Base-by-base conservation (phyloP, 2,329 filamentous ascomycete species). In the Alternaria burnsii region DNA sequence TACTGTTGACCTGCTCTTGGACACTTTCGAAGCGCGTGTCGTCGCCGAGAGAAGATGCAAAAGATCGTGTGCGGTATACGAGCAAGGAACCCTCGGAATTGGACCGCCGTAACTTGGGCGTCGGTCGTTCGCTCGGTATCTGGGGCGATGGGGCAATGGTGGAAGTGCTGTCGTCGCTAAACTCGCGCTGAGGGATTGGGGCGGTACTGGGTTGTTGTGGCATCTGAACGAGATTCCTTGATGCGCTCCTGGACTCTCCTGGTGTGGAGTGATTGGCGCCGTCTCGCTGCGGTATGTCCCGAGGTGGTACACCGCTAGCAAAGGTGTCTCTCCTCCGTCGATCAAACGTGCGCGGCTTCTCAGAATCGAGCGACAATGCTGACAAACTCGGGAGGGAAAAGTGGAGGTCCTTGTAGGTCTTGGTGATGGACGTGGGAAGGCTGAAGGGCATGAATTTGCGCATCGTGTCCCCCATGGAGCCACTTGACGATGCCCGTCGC, bases 1-100 rank as follows among this genome's bases (percentile, higher is more conserved):
- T 87, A 68, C 91, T 93, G 71, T 97, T 98, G 67, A 94, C 90
- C 82, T 95, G 92, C 62, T 92, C 91, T 43, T 89, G 87, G 12
- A 97, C 88, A 76, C 95, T 84, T 51, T 91, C 87, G 76, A 95
- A 98, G 44, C 89, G 86, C 40, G 88, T 87, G 70, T 94, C 92
- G 73, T 97, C 92, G 2, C 94, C 94, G 0, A 96, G 84, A 0
- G 93, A 96, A 0, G 93, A 95, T 1, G 91, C 89, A 26, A 89
- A 85, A 0, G 94, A 97, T 3, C 93, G 82, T 5, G 87, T 89
- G 67, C 92, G 88, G 68, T 91, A 90, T 16, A 95, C 84, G 18
- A 84, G 81, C 61, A 96, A 79, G 5, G 92, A 95, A 59, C 93
- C 90, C 74, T 97, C 91, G 1, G 92, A 94, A 1, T 87, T 88